A percentile compares a stretch with the other conserved stretches of the same genome.
Evolutionary conservation across 2,329 filamentous ascomycete genomes (phyloP).

Genomic region (Onygena corvina): DNA sequence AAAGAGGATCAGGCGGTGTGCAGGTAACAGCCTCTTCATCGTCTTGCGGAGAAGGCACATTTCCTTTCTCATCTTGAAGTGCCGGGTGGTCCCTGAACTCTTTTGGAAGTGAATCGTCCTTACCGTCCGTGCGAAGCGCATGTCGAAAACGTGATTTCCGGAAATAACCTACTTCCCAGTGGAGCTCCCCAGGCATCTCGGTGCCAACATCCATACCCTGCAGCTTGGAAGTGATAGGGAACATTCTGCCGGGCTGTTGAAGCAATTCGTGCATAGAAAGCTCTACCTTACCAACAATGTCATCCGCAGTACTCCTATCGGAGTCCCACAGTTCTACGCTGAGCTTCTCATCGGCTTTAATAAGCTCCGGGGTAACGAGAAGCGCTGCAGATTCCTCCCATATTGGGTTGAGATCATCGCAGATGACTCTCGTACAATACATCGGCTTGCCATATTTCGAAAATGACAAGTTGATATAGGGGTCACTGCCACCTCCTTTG

Average conservation of each 20-base stretch:
- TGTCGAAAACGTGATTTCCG: constrained; percentile 78
- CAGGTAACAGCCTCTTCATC: constrained; percentile 81
- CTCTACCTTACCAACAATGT: constrained; percentile 90
- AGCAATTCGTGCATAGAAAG: constrained; percentile 91
- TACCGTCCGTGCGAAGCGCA: constrained; percentile 74
- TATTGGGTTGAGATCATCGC: constrained; percentile 83
- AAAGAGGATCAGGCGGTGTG: constrained; percentile 89
- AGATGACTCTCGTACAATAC: constrained; percentile 93
- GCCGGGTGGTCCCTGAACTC: constrained; percentile 61
- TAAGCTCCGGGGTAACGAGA: constrained; percentile 74
- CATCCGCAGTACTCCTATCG: constrained; percentile 81
- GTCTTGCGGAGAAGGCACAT: constrained; percentile 59
- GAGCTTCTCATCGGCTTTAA: constrained; percentile 86
- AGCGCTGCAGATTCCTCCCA: constrained; percentile 83
- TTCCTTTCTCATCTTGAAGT: constrained; percentile 78
- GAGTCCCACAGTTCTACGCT: constrained; percentile 95
- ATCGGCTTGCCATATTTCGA: constrained; percentile 96
- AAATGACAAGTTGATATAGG: constrained; percentile 89
- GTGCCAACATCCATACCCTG: constrained; percentile 71
- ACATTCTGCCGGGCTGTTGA: constrained; percentile 86
- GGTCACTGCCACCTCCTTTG: constrained; percentile 77
- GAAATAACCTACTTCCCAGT: constrained; percentile 96
- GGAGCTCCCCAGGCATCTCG: constrained; percentile 81
- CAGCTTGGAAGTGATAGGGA: constrained; percentile 72
- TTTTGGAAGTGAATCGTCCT: constrained; percentile 63